Evolutionary conservation across 164 flowering plant species (phyloP).

Genomic region (Stephania yunnanensis): DNA sequence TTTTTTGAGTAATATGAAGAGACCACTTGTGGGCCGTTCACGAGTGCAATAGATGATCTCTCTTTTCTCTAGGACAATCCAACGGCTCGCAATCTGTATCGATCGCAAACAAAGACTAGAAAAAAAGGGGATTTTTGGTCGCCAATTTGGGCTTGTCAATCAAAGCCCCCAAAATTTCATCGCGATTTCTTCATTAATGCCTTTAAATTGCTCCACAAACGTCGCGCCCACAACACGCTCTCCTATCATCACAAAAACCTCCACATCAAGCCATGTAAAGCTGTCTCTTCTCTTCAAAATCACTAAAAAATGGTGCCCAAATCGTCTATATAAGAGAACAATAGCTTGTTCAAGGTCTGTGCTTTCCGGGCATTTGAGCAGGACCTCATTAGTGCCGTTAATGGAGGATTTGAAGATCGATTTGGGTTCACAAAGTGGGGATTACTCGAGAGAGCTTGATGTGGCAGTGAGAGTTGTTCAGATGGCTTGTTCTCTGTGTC

Average conservation of each 20-base stretch:
- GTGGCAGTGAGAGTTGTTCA: slow-evolving; percentile 67
- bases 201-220: background rate
- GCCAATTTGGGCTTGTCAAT: too few relatives aligned
- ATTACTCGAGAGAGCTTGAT: slow-evolving; percentile 38
- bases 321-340: background rate
- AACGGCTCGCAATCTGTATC: background rate
- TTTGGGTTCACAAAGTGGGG: background rate
- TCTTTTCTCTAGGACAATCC: background rate
- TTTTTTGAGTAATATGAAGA: too few relatives aligned
- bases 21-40: too few relatives aligned
- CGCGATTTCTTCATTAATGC: background rate
- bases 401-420: slow-evolving; percentile 24
- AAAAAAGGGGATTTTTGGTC: background rate
- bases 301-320: background rate
- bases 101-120: background rate
- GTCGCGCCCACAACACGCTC: background rate
- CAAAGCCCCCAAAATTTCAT: background rate
- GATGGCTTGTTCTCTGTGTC: slow-evolving; percentile 63
- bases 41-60: too few relatives aligned
- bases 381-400: slow-evolving; percentile 11
- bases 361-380: slow-evolving; percentile 12
- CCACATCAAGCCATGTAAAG: background rate
- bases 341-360: background rate
- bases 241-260: background rate
- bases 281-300: background rate